These are phyloP conservation scores for Berkeleyomyces rouxiae DNA, from an alignment of 2,329 filamentous ascomycete species.

Conservation along the genomic window DNA sequence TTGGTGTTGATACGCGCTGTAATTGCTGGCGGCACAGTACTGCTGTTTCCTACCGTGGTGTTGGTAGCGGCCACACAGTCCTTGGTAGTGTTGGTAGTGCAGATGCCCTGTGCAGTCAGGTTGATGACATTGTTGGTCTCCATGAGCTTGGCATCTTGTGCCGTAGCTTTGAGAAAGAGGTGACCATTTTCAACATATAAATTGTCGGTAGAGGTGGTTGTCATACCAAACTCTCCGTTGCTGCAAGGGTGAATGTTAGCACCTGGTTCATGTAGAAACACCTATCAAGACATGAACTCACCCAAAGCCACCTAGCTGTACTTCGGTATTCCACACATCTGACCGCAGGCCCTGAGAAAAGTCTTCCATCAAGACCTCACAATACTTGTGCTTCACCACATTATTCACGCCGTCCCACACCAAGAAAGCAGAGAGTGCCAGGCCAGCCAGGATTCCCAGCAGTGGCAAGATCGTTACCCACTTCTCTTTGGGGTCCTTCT, in stretches of 20 bases:
- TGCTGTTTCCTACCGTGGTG: conserved; percentile 49
- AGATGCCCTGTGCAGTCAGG: conserved; percentile 47
- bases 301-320: conserved; percentile 61
- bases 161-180: conserved; percentile 60
- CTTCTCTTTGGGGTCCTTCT: conserved; percentile 62
- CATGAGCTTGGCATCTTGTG: conserved; percentile 52
- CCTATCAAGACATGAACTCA: conserved; percentile 26
- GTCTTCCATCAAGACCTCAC: conserved; percentile 47
- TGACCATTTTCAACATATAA: conserved; percentile 53
- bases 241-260: conserved; percentile 23
- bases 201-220: conserved; percentile 56
- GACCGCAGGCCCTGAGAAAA: conserved; percentile 43
- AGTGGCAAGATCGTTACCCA: conserved; percentile 72
- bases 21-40: conserved; percentile 59
- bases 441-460: conserved; percentile 51
- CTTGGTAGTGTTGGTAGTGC: conserved; percentile 41
- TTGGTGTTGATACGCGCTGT: conserved; percentile 67
- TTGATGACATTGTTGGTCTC: conserved; percentile 51
- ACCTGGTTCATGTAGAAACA: conserved; percentile 9
- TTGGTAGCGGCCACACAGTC: conserved; percentile 58
- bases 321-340: conserved; percentile 56
- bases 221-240: conserved; percentile 68
- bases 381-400: conserved; percentile 61
- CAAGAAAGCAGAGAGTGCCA: conserved; percentile 51
- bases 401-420: conserved; percentile 58